phyloP scores from a whole-genome alignment of 2,329 filamentous ascomycete genomes.

The Orbilia blumenaviensis region DNA sequence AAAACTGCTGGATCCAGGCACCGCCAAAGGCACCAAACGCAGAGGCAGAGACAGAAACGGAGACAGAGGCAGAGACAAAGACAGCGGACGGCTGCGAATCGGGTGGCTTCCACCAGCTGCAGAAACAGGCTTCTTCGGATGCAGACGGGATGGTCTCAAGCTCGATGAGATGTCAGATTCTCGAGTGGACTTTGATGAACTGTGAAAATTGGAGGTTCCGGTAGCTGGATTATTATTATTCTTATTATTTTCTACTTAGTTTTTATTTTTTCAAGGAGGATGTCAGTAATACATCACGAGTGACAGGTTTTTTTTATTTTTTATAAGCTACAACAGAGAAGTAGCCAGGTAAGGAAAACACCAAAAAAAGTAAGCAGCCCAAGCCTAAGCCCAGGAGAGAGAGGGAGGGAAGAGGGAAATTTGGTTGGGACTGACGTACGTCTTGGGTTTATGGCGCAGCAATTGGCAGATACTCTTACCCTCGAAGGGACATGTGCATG shows the following conservation, averaged over 20 bases:
- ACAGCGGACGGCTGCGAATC: neutral
- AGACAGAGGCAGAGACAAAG: too few relatives aligned
- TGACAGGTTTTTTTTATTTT: too few relatives aligned
- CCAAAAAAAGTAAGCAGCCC: too few relatives aligned
- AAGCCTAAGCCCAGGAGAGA: too few relatives aligned
- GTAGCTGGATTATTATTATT: too few relatives aligned
- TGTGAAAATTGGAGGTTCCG: neutral
- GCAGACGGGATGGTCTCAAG: neutral
- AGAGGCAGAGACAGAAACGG: too few relatives aligned
- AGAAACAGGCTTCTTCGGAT: neutral
- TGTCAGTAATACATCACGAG: neutral
- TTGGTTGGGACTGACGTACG: slow-evolving; percentile 16
- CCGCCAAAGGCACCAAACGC: too few relatives aligned
- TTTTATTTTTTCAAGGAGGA: neutral
- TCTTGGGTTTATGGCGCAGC: slow-evolving; percentile 39
- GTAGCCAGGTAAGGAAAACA: too few relatives aligned
- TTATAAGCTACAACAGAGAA: too few relatives aligned
- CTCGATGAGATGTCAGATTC: neutral
- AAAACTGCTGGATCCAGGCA: slow-evolving; percentile 3
- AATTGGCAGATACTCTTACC: slow-evolving; percentile 17
- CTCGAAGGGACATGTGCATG: neutral
- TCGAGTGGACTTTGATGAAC: neutral
- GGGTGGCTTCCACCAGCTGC: slow-evolving; percentile 8
- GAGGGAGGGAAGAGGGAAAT: slow-evolving; percentile 1
- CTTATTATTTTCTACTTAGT: too few relatives aligned